phyloP scores from a whole-genome alignment of 805 yeast genomes.

The Saturnispora halmiae region DNA sequence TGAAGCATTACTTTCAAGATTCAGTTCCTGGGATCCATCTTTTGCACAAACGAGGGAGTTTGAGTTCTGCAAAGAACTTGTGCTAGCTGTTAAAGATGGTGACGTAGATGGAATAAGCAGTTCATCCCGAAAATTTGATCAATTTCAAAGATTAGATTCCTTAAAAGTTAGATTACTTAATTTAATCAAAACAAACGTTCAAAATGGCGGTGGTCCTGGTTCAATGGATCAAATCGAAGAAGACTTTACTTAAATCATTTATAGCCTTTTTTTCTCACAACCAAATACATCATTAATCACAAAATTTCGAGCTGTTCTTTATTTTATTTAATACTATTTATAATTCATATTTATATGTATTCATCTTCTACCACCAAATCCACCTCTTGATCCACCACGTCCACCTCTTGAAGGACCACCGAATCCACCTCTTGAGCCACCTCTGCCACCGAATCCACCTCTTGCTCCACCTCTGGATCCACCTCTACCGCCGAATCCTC shows the following conservation, averaged over 20 bases:
- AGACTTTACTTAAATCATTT: slow-evolving; percentile 25
- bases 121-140: slow-evolving; percentile 75
- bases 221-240: slow-evolving; percentile 27
- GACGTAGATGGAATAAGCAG: slow-evolving; percentile 70
- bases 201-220: slow-evolving; percentile 19
- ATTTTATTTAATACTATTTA: too few species aligned
- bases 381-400: slow-evolving; percentile 13
- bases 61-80: slow-evolving; percentile 53
- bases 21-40: slow-evolving; percentile 60
- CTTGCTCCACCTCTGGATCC: slow-evolving; percentile 28
- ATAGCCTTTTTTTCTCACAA: background rate
- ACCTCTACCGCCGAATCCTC: slow-evolving; percentile 36
- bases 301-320: too few species aligned
- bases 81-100: slow-evolving; percentile 69
- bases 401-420: slow-evolving; percentile 13
- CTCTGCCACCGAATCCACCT: slow-evolving; percentile 26
- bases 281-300: too few species aligned
- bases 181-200: slow-evolving; percentile 54
- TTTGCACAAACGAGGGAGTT: slow-evolving; percentile 72
- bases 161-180: slow-evolving; percentile 81
- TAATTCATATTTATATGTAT: too few species aligned
- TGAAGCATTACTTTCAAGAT: slow-evolving; percentile 55
- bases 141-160: slow-evolving; percentile 78
- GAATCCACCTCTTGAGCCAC: slow-evolving; percentile 21
- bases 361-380: slow-evolving; percentile 35